Percentiles rank a stretch among this genome's conserved stretches.
These are phyloP conservation scores for Fraxinus sp. DNA, from an alignment of 305 asterid species.

Conservation along the genomic window DNA sequence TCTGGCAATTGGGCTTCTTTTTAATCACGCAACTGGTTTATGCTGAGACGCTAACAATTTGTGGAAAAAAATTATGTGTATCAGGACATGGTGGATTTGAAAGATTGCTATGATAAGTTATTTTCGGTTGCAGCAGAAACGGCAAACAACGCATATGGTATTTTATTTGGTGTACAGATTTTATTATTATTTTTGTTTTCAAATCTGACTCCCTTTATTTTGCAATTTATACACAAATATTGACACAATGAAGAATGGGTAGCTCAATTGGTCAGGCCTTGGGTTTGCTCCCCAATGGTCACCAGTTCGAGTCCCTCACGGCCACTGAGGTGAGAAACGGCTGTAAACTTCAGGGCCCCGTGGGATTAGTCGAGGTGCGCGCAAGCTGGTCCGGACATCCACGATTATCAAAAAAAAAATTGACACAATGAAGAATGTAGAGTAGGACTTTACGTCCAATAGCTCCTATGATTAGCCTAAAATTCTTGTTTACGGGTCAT, in stretches of 20 bases:
- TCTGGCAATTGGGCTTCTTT: neutral
- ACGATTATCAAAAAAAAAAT: no score
- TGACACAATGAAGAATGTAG: neutral
- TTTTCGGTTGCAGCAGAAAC: constrained; percentile 96
- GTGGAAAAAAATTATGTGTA: constrained; percentile 9
- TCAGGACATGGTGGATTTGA: constrained; percentile 91
- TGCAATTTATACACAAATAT: neutral
- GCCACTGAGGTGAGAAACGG: no score
- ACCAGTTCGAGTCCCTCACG: no score
- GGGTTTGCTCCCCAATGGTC: no score
- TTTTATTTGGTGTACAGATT: neutral
- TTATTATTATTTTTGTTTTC: neutral
- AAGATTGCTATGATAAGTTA: constrained; percentile 90
- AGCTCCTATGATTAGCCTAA: neutral
- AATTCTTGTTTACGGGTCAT: neutral
- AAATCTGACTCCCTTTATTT: neutral
- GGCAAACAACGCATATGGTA: constrained; percentile 90
- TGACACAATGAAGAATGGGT: neutral
- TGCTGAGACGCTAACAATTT: neutral
- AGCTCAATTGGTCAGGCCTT: no score
- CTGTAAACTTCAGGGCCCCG: no score
- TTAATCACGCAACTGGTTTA: neutral
- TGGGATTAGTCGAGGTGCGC: no score
- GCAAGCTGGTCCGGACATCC: no score
- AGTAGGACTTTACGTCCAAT: neutral